These are phyloP conservation scores for Malus hybrid DNA, from an alignment of 331 rosid species.

Conservation along the genomic window DNA sequence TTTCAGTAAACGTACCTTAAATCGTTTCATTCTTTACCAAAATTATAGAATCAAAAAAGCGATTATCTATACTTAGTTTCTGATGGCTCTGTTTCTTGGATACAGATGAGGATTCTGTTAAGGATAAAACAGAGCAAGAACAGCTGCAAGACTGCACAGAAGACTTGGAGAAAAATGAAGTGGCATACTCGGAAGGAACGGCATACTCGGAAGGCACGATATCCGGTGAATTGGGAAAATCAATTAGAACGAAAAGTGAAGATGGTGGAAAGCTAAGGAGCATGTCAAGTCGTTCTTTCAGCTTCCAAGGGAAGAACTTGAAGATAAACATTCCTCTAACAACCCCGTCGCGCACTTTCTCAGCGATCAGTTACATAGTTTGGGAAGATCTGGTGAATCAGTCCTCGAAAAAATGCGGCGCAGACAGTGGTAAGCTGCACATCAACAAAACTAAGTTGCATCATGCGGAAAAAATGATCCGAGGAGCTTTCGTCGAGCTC, in stretches of 20 bases:
- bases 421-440: constrained; percentile 58
- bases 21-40: no score
- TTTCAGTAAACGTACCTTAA: neutral
- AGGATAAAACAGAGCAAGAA: constrained; percentile 56
- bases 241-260: constrained; percentile 39
- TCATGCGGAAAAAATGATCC: constrained; percentile 95
- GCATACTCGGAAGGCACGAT: no score
- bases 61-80: neutral
- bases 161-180: constrained; percentile 54
- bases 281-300: constrained; percentile 46
- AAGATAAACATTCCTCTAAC: constrained; percentile 88
- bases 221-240: constrained; percentile 31
- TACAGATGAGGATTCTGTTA: constrained; percentile 79
- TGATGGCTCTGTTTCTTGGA: neutral
- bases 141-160: constrained; percentile 46
- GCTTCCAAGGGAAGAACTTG: constrained; percentile 77
- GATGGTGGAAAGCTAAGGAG: constrained; percentile 51
- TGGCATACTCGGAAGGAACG: constrained; percentile 6
- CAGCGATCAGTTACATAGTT: constrained; percentile 75
- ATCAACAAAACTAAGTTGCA: constrained; percentile 66
- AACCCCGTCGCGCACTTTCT: constrained; percentile 80
- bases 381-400: constrained; percentile 75
- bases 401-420: constrained; percentile 62
- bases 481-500: constrained; percentile 85
- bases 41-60: neutral